Percentiles rank a stretch among this genome's conserved stretches.
Conservation (phyloP, 805 yeast genomes). For the Cephaloascus fragrans region DNA sequence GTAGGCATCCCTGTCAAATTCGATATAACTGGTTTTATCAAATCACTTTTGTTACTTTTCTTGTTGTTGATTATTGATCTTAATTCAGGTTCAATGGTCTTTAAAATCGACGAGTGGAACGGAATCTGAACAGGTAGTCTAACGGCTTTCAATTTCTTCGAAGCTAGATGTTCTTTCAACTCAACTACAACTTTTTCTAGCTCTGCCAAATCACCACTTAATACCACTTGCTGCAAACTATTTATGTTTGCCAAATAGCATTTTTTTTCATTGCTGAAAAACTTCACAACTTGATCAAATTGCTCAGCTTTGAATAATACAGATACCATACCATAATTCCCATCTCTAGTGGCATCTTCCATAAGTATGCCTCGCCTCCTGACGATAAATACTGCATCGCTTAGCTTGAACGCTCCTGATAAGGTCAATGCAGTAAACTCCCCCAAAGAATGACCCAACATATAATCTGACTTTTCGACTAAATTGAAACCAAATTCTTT, state of each 20-base stretch:
- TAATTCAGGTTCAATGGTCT: slow-evolving; percentile 17
- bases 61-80: slow-evolving; percentile 2
- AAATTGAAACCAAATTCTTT: slow-evolving; percentile 11
- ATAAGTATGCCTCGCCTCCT: slow-evolving; percentile 26
- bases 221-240: slow-evolving; percentile 24
- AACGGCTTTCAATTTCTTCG: slow-evolving; percentile 13
- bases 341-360: slow-evolving; percentile 16
- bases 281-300: slow-evolving; percentile 11
- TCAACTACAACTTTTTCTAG: slow-evolving; percentile 6
- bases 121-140: slow-evolving; percentile 30
- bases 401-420: slow-evolving; percentile 16
- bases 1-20: slow-evolving; percentile 22
- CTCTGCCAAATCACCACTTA: slow-evolving; percentile 22
- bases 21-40: slow-evolving; percentile 24
- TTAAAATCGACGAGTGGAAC: slow-evolving; percentile 30
- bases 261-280: slow-evolving; percentile 8
- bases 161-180: slow-evolving; percentile 5
- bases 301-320: slow-evolving; percentile 15
- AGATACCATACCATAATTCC: slow-evolving; percentile 24
- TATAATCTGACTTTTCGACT: slow-evolving; percentile 7
- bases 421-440: slow-evolving; percentile 27
- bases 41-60: slow-evolving; percentile 4
- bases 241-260: slow-evolving; percentile 35
- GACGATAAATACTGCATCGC: slow-evolving; percentile 17
- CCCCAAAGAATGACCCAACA: slow-evolving; percentile 36